Evolutionary conservation across 371 early-diverging fungal genomes (phyloP), one percentile per base, ranked within the genome.

Genomic region (Rhizopus arrhizus): DNA sequence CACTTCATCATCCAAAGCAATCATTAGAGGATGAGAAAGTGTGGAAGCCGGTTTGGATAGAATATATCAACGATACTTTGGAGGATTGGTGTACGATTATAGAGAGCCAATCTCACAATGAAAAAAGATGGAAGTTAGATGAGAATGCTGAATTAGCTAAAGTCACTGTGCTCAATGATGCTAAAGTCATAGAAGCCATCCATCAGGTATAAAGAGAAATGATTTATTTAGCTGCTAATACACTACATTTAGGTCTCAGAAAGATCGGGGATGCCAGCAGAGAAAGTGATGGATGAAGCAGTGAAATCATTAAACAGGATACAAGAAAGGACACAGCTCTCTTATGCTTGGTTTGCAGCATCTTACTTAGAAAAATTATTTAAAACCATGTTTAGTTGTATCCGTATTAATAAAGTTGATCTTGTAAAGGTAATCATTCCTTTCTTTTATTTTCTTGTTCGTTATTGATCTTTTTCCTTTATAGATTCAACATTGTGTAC

Each of bases 281-380:
- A 59, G 0, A 69, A 56, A 32, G 70, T 69, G 0, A 54, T 66
- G 31, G 64, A 61, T 8, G 64, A 73, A 41, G 66, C 73, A 2
- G 34, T 61, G 22, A 56, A 58, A 13, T 58, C 70, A 3, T 46
- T 69, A 7, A 41, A 42, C 12, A 56, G 73, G 13, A 69, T 73
- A 34, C 64, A 62, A 49, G 73, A 73, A 56, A 54, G 73, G 51
- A 69, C 73, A n/a, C 70, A 69, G 29, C 49, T 69, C n/a, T 49
- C 73, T 4, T 73, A 73, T 38, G 67, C 67, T 32, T 73, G 66
- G 58, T 73, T 71, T 67, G 68, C 71, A n/a, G 71, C 64, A 2
- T 61, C 68, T 2, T 71, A 68, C 16, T 50, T 71, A 16, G 53
- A 66, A 5, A 60, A 55, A 22, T 10, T 66, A 8, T 66, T 69